Base-by-base conservation (phyloP, 768 basidiomycete species). In the Arthromyces matolae region DNA sequence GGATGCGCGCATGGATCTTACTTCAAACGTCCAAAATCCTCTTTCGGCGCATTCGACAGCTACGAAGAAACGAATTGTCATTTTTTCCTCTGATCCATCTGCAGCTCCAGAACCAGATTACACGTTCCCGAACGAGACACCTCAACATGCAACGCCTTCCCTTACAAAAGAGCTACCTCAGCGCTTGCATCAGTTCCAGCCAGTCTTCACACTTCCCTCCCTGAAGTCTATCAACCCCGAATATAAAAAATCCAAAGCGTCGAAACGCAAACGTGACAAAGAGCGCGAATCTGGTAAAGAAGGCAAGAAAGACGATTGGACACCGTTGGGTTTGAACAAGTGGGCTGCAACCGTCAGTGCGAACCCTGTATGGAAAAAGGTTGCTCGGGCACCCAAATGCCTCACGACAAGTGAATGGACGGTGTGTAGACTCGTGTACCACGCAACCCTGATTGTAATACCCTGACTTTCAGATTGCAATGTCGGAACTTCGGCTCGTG, bases 401-500 rank as follows among this genome's bases (percentile, higher is more conserved):
- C 57, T 93, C 51, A 89, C 73, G 45, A 88, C 86, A 8, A 77
- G 77, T 31, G 89, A 93, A 49, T 93, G 91, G 91, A 75, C 76
- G 66, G 90, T 90, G 72, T 57, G 86, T 71, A 13, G 27, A 50
- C 25, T 12, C 18, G 41, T 37, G 5, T n/a, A 14, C 24, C 20
- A 8, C 14, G 7, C 39, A 18, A 37, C 35, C n/a, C 25, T 42
- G 37, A 9, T 32, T 24, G 34, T 25, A 48, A n/a, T 36, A 24
- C 38, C 45, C 46, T n/a, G n/a, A n/a, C n/a, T n/a, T 45, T 42
- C 36, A 91, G 87, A 76, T 92, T 37, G 91, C 89, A 1, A 81
- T 88, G 62, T 71, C 77, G 14, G 94, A 97, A 60, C 60, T 95
- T 49, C 77, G 84, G 51, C 74, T 94, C 27, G 65, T 88, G 25